Evolutionary conservation across 2,329 filamentous ascomycete genomes (phyloP).

Genomic region (Colletotrichum ledebouriae): DNA sequence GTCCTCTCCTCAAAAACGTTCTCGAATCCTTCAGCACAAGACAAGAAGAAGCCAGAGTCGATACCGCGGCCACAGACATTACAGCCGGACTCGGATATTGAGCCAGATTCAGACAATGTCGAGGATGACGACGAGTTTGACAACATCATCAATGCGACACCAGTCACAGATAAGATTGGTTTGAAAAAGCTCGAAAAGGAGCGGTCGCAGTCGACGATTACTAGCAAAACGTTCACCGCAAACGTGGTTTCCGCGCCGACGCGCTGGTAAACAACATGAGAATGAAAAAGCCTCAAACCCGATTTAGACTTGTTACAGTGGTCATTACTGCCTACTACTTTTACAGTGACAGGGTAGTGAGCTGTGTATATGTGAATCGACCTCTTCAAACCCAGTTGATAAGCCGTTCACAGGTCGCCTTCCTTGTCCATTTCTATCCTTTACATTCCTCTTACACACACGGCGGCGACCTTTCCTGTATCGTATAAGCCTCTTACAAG

Average conservation of each 20-base stretch:
- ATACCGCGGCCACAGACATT: slow-evolving; percentile 70
- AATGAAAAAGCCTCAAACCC: not conserved
- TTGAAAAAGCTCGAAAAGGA: slow-evolving; percentile 69
- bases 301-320: not conserved
- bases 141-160: slow-evolving; percentile 91
- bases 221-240: slow-evolving; percentile 66
- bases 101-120: slow-evolving; percentile 79
- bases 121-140: slow-evolving; percentile 85
- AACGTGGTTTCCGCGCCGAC: slow-evolving; percentile 63
- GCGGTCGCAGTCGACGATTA: slow-evolving; percentile 60
- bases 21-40: slow-evolving; percentile 65
- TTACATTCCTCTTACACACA: slow-evolving; percentile 11
- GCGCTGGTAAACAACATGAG: slow-evolving; percentile 54
- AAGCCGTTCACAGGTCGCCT: not conserved
- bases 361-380: not conserved
- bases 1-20: slow-evolving; percentile 96
- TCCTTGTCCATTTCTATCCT: not conserved
- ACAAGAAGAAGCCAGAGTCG: slow-evolving; percentile 72
- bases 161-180: slow-evolving; percentile 88
- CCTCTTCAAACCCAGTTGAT: not conserved
- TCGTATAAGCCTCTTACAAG: slow-evolving; percentile 54
- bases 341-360: slow-evolving; percentile 21
- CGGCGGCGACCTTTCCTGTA: not conserved
- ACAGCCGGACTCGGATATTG: slow-evolving; percentile 74
- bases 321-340: slow-evolving; percentile 19